phyloP scores from a whole-genome alignment of 1,284 basidiomycete species.

The Apiotrichum akiyoshidainum region DNA sequence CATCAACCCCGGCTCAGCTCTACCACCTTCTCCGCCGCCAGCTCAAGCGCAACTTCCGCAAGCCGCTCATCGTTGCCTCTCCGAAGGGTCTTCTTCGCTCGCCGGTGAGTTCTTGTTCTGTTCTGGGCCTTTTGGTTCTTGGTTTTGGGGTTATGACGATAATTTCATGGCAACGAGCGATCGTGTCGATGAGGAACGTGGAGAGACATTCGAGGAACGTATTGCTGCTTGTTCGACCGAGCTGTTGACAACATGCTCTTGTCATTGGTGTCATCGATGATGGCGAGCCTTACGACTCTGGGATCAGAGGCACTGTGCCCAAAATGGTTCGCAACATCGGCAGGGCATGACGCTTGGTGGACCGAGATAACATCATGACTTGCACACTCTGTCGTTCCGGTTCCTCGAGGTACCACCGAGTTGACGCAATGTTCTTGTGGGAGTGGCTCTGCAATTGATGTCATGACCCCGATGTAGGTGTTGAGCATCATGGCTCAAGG shows the following conservation, averaged over 20 bases:
- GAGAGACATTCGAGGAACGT: background rate
- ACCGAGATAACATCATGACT: too few species aligned
- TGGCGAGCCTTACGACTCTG: background rate
- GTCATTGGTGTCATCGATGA: background rate
- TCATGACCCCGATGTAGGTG: background rate
- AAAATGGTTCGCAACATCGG: background rate
- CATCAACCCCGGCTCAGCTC: constrained; percentile 82
- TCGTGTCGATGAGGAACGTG: background rate
- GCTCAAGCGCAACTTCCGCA: constrained; percentile 75
- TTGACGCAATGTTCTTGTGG: too few species aligned
- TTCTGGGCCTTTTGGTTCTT: background rate
- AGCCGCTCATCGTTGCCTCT: constrained; percentile 74
- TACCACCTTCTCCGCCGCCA: constrained; percentile 84
- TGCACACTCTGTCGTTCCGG: too few species aligned
- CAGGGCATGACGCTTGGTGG: background rate
- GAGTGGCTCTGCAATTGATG: background rate
- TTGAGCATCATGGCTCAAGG: too few species aligned
- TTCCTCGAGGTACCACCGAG: too few species aligned
- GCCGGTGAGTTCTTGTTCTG: constrained; percentile 57
- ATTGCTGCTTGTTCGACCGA: background rate
- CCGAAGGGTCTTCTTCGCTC: constrained; percentile 78
- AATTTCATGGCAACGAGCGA: background rate
- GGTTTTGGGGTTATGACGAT: background rate
- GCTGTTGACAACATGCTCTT: too few species aligned
- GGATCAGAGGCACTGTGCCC: background rate